Evolutionary conservation across 768 basidiomycete genomes (phyloP), one percentile per base, ranked within the genome.

Genomic region (Rhizopogon vinicolor): DNA sequence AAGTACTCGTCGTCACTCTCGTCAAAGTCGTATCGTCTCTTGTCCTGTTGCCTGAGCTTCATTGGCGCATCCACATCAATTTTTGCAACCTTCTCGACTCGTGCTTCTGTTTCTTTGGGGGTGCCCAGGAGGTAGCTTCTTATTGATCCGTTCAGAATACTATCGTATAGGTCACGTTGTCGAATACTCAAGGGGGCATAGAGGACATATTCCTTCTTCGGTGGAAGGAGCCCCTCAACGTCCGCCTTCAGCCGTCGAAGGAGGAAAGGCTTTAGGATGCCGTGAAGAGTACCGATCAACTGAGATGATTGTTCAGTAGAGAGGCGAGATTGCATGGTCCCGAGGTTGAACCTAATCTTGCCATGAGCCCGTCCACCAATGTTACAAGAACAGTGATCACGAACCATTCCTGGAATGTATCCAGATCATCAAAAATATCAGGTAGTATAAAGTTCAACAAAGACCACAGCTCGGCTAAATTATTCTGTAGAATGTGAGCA

Each of bases 361-460:
- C 58, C 29, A 16, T 49, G 4, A 37, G 35, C 46, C 18, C 3
- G 22, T 22, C 14, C 5, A 6, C 10, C 1, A 13, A 33, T 2
- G 19, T 10, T 44, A 9, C 2, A 14, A 52, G 53, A 55, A 56
- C 25, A 50, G 31, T 44, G 16, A 33, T 18, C 56, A 60, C 76
- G 13, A 48, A 89, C 94, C 91, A 93, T 65, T 93, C 84, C 70
- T 96, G 91, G 75, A 97, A 97, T 3, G 87, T 79, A 53, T 91
- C 86, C 19, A 96, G 75, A 62, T 98, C 92, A 56, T 86, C 83
- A 67, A 98, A 98, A 52, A 98, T 86, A 60, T 94, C 88, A 0
- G 97, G 97, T 5, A 98, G 79, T 56, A 98, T 91, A 63, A 98
- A 99, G 67, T 97, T 97, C 33, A 99, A 83, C 16, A 98, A 75